phyloP scores from a whole-genome alignment of 2,329 filamentous ascomycete species.

The Colletotrichum sp. region DNA sequence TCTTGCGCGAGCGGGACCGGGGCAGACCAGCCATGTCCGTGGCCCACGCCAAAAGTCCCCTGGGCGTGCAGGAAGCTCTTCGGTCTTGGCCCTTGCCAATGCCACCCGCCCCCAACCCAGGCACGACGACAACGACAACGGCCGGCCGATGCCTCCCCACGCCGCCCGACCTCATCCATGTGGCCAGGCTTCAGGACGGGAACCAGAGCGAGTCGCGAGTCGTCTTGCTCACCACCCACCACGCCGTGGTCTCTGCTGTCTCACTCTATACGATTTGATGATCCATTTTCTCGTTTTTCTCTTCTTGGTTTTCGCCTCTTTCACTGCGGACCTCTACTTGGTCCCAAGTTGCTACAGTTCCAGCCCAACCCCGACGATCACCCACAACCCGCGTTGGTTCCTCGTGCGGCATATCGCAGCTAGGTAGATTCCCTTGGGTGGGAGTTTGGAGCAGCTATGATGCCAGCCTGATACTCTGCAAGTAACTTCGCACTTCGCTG shows the following conservation, averaged over 20 bases:
- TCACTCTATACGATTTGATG: background rate
- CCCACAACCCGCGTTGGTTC: background rate
- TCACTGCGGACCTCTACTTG: background rate
- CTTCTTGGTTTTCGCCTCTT: background rate
- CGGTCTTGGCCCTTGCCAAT: slow-evolving; percentile 11
- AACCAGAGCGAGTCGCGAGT: background rate
- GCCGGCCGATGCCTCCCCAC: slow-evolving; percentile 5
- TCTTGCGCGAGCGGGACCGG: background rate
- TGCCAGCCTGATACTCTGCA: background rate
- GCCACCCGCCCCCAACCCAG: slow-evolving; percentile 1
- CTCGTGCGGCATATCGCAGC: background rate
- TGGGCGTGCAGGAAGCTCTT: background rate
- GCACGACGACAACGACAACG: background rate
- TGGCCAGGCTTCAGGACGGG: background rate
- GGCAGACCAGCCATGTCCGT: background rate
- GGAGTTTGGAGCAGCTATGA: background rate
- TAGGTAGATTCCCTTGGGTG: background rate
- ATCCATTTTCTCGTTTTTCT: background rate
- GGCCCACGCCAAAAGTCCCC: background rate
- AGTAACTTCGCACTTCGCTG: background rate
- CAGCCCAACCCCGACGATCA: background rate
- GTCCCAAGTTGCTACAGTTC: background rate
- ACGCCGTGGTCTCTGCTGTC: background rate
- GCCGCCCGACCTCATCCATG: background rate
- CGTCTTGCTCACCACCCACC: background rate